phyloP scores from a whole-genome alignment of 2,329 filamentous ascomycete genomes.

The Aureobasidium sp. region DNA sequence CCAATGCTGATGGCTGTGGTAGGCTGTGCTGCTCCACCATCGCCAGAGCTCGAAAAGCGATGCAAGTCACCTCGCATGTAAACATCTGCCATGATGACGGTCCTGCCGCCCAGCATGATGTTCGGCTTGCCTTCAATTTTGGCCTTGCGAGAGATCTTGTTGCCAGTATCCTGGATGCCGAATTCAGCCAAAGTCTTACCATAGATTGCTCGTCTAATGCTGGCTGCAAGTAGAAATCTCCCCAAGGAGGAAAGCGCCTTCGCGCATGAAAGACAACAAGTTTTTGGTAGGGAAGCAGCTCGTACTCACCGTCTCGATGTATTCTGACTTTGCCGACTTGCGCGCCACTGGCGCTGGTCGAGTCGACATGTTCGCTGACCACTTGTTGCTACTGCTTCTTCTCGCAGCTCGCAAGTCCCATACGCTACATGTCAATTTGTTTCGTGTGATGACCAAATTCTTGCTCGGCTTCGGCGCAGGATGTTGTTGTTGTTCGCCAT shows the following conservation, averaged over 20 bases:
- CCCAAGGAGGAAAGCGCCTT: not conserved
- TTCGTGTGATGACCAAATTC: not conserved
- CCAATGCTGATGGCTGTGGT: constrained; percentile 72
- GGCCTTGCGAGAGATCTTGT: constrained; percentile 92
- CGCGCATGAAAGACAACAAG: not conserved
- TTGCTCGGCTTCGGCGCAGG: not conserved
- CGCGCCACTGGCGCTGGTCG: constrained; percentile 31
- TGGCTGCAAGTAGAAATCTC: not conserved
- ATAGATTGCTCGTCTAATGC: not conserved
- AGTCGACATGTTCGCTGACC: not conserved
- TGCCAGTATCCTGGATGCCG: constrained; percentile 75
- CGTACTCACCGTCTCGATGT: constrained; percentile 80
- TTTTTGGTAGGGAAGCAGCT: not conserved
- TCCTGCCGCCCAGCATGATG: constrained; percentile 91
- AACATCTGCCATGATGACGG: constrained; percentile 90
- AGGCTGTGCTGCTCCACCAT: constrained; percentile 25
- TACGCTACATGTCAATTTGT: constrained; percentile 10
- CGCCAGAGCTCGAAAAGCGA: constrained; percentile 37
- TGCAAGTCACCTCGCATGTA: constrained; percentile 87
- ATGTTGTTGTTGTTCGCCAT: not conserved
- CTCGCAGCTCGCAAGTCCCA: constrained; percentile 2
- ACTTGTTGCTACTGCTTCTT: not conserved
- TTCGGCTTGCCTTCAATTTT: constrained; percentile 92
- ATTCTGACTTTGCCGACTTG: constrained; percentile 77
- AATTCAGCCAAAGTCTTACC: not conserved